These are phyloP conservation scores for Penicillium bovifimosum DNA, from an alignment of 495 filamentous ascomycete species.

Conservation along the genomic window DNA sequence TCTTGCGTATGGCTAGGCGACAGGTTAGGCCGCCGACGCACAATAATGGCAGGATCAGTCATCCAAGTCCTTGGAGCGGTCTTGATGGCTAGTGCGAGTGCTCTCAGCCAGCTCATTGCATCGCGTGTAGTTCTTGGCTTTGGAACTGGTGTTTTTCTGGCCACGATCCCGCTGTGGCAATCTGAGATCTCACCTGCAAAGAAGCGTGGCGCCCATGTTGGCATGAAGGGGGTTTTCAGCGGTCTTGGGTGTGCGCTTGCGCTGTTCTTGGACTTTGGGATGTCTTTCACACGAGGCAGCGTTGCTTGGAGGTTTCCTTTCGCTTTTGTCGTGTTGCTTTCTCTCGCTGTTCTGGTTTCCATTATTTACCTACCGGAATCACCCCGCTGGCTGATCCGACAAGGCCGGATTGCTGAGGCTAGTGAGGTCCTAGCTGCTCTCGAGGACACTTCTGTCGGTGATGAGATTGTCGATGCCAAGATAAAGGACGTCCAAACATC, in stretches of 20 bases:
- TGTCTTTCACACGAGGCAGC: slow-evolving; percentile 37
- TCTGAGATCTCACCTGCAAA: slow-evolving; percentile 54
- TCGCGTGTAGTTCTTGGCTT: slow-evolving; percentile 48
- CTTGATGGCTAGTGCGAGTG: slow-evolving; percentile 49
- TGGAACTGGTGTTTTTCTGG: slow-evolving; percentile 56
- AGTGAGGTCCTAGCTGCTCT: slow-evolving; percentile 34
- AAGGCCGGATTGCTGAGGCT: slow-evolving; percentile 31
- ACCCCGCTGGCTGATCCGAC: slow-evolving; percentile 42
- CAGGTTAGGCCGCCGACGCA: slow-evolving; percentile 49
- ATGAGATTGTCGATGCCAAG: slow-evolving; percentile 8
- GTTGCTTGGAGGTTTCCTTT: slow-evolving; percentile 48
- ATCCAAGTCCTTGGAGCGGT: slow-evolving; percentile 53
- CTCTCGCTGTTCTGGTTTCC: slow-evolving; percentile 23
- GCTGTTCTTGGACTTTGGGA: slow-evolving; percentile 51
- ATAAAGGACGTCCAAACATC: slow-evolving; percentile 21
- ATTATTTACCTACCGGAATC: slow-evolving; percentile 37
- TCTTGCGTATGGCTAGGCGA: slow-evolving; percentile 51
- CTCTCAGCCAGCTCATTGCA: slow-evolving; percentile 51
- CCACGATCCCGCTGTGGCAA: slow-evolving; percentile 61
- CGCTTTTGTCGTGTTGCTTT: slow-evolving; percentile 40
- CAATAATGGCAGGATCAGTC: slow-evolving; percentile 45
- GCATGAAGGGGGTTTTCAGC: slow-evolving; percentile 55
- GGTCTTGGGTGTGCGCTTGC: slow-evolving; percentile 49
- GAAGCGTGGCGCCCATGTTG: slow-evolving; percentile 53
- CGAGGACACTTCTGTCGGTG: slow-evolving; percentile 29